Evolutionary conservation across 192 early-diverging fungal genomes (phyloP), one percentile per base, ranked within the genome.

Genomic region (Mortierella hygrophila): DNA sequence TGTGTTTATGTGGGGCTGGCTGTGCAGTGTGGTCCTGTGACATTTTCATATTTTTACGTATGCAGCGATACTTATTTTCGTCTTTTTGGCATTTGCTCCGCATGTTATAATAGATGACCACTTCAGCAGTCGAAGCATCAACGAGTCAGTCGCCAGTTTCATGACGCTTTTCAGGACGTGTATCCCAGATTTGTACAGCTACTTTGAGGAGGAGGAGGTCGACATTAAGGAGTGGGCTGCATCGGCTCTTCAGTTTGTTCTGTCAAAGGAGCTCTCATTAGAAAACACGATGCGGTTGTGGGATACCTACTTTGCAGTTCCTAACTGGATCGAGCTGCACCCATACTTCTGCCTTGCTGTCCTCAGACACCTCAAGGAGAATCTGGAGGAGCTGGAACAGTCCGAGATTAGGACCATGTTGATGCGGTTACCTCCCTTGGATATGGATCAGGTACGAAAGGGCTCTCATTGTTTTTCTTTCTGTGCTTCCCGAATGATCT

Each of bases 191-290:
- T 88, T 98, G 80, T 97, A 98, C 82, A 96, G 93, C 82, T 97
- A 96, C 88, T 98, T 98, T 92, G 96, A 97, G 82, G 97, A 98
- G 72, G 97, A 98, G 74, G 97, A 98, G 82, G 94, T 97, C 42
- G 94, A 97, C 73, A 91, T 96, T 47, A 94, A 95, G 82, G 97
- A 97, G 77, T 97, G 95, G 93, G 94, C 93, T 7, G 93, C 94
- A 23, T 95, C 96, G 20, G 97, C 96, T 93, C 91, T 97, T 72
- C 93, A 93, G 74, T 92, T 92, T 82, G 79, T 97, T n/a, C 81
- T 98, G 23, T 90, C 96, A 16, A 93, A 93, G 77, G 97, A 98
- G 77, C 90, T 98, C 76, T 94, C 95, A n/a, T 91, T 96, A 44
- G 94, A 95, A 65, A 93, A 93, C 83, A 83, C 96, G 37, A 87